These are phyloP conservation scores for Paraphoma chrysanthemicola DNA, from an alignment of 2,329 filamentous ascomycete genomes.

Conservation along the genomic window DNA sequence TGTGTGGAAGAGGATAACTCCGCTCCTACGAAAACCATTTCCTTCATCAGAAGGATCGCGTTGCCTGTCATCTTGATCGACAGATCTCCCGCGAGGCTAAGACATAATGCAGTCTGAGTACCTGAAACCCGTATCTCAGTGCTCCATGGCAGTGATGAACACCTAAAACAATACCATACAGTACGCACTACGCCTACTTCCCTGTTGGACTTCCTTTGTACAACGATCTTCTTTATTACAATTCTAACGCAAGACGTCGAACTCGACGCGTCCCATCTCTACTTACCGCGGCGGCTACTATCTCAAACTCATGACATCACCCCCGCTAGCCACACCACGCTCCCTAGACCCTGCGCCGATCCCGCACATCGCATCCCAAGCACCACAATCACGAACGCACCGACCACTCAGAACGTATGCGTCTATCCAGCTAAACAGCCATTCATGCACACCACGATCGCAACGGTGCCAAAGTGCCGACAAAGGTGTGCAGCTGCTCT, in stretches of 20 bases:
- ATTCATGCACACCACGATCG: background rate
- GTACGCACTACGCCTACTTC: too few relatives aligned
- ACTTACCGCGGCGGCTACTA: background rate
- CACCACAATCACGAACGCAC: background rate
- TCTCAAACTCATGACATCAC: background rate
- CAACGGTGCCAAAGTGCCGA: background rate
- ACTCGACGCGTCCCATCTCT: background rate
- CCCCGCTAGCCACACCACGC: background rate
- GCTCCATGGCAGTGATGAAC: too few relatives aligned
- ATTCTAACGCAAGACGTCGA: background rate
- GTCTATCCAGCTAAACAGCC: background rate
- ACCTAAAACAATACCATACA: too few relatives aligned
- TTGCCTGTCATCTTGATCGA: background rate
- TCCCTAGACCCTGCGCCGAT: background rate
- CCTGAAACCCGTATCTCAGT: too few relatives aligned
- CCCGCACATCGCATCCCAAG: background rate
- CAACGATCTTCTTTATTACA: too few relatives aligned
- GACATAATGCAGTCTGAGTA: too few relatives aligned
- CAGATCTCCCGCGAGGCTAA: background rate
- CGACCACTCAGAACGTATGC: background rate
- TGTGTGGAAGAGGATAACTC: slow-evolving; percentile 22
- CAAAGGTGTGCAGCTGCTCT: background rate
- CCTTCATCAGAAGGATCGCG: background rate
- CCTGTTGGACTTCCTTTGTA: too few relatives aligned
- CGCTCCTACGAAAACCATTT: too few relatives aligned